Conservation (phyloP, 306 rosid species). For the Argentina anserina region DNA sequence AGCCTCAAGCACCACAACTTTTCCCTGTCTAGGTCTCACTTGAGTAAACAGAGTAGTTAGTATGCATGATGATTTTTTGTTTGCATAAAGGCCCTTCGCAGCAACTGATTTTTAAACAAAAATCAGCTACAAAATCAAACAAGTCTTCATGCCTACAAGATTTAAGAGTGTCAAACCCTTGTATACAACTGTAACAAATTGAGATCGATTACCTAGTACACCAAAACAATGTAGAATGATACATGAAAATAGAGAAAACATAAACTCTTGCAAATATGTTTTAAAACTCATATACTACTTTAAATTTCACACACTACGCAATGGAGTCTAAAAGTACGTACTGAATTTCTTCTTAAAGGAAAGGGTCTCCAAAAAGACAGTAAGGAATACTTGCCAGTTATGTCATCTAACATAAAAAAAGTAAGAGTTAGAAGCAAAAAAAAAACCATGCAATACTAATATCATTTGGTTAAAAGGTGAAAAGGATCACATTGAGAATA, state of each 20-base stretch:
- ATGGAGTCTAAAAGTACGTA: not conserved
- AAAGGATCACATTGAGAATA: not conserved
- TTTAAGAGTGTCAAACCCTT: too few species aligned
- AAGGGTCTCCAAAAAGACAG: constrained; percentile 90
- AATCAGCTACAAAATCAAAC: too few species aligned
- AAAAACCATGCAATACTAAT: too few species aligned
- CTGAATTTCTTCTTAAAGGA: constrained; percentile 88
- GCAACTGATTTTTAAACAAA: too few species aligned
- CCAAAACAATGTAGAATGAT: not conserved
- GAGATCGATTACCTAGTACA: not conserved
- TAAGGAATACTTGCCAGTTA: constrained; percentile 98
- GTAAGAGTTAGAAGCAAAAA: constrained; percentile 13
- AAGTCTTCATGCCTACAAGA: too few species aligned
- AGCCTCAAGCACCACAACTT: too few species aligned
- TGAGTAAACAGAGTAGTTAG: too few species aligned
- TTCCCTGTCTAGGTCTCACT: too few species aligned
- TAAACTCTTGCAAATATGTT: not conserved
- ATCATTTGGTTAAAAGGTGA: too few species aligned
- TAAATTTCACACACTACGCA: not conserved
- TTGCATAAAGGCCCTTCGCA: too few species aligned
- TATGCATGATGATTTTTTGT: too few species aligned
- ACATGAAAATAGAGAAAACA: not conserved
- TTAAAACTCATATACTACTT: not conserved
- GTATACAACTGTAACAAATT: not conserved
- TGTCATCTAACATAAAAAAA: constrained; percentile 66